Evolutionary conservation across 441 rosid genomes (phyloP), one percentile per base, ranked within the genome.

Genomic region (Gossypium trilobum): DNA sequence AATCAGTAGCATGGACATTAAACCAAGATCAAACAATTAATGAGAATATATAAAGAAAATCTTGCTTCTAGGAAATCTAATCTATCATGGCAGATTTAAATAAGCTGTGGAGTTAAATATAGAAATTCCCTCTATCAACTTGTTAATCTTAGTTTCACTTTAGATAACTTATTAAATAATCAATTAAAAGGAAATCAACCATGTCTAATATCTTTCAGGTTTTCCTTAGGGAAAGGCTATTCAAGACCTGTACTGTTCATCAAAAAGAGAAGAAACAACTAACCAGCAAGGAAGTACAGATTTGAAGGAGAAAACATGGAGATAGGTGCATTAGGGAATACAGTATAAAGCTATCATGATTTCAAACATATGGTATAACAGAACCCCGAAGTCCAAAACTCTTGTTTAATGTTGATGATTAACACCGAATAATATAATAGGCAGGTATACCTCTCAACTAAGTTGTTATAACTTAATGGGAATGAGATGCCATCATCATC

Each of bases 401-500:
- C 54, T 54, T 57, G 19, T 50, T 29, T 62, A 66, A 46, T 29
- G 9, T 17, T 62, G 8, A 42, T 60, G 11, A 27, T 61, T 33
- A 50, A 62, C 22, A 33, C 55, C 70, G 58, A 68, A 56, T 74
- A 58, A 72, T 36, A 71, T 9, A 27, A 68, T 23, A 71, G 27
- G 73, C 10, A 31, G 5, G 2, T 9, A 58, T 76, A 78, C 99
- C 97, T 93, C 79, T 90, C 91, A 68, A 80, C 90, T 81, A 96
- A 87, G 51, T 82, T 76, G 75, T 78, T 78, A 78, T 90, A 93
- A 81, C 87, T 88, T 75, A 96, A 78, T 0, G 98, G 98, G 67
- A 88, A 87, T 20, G 98, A 96, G 55, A 76, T 72, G 74, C 96
- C 96, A 78, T 89, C 92, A 85, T 93, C 96, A 75, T 88, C 81